These are phyloP conservation scores for Ascosphaera apis DNA, from an alignment of 2,329 filamentous ascomycete genomes.

Conservation along the genomic window DNA sequence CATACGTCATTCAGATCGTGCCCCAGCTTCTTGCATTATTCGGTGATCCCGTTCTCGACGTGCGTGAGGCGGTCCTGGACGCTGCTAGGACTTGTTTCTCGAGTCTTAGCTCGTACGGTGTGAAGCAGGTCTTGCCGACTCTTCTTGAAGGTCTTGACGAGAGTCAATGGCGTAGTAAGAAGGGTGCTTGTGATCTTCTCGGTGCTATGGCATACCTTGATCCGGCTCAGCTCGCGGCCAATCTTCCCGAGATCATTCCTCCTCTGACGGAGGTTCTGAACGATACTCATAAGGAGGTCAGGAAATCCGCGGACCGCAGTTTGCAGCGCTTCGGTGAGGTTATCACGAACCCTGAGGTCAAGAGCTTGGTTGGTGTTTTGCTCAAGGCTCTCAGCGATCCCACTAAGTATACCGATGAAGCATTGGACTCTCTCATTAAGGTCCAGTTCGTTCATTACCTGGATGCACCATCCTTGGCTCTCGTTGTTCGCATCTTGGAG, in stretches of 20 bases:
- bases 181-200: slow-evolving; percentile 85
- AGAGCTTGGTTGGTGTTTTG: slow-evolving; percentile 70
- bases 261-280: slow-evolving; percentile 84
- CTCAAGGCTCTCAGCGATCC: slow-evolving; percentile 94
- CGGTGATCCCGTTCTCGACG: slow-evolving; percentile 67
- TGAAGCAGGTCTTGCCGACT: slow-evolving; percentile 81
- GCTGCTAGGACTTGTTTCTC: slow-evolving; percentile 88
- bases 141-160: slow-evolving; percentile 83
- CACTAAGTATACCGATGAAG: slow-evolving; percentile 89
- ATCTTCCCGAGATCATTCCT: slow-evolving; percentile 88
- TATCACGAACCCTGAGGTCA: slow-evolving; percentile 93
- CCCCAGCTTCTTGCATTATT: slow-evolving; percentile 77
- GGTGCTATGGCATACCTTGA: slow-evolving; percentile 98
- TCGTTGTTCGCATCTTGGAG: slow-evolving; percentile 88
- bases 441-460: slow-evolving; percentile 97
- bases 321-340: slow-evolving; percentile 96
- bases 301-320: slow-evolving; percentile 76
- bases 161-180: slow-evolving; percentile 93
- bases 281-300: slow-evolving; percentile 94
- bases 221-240: slow-evolving; percentile 77
- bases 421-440: slow-evolving; percentile 82
- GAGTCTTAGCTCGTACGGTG: slow-evolving; percentile 80
- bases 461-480: slow-evolving; percentile 83
- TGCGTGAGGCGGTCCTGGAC: slow-evolving; percentile 78
- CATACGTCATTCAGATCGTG: slow-evolving; percentile 88